Conservation (phyloP, 2,329 filamentous ascomycete species). For the Amphichorda felina region DNA sequence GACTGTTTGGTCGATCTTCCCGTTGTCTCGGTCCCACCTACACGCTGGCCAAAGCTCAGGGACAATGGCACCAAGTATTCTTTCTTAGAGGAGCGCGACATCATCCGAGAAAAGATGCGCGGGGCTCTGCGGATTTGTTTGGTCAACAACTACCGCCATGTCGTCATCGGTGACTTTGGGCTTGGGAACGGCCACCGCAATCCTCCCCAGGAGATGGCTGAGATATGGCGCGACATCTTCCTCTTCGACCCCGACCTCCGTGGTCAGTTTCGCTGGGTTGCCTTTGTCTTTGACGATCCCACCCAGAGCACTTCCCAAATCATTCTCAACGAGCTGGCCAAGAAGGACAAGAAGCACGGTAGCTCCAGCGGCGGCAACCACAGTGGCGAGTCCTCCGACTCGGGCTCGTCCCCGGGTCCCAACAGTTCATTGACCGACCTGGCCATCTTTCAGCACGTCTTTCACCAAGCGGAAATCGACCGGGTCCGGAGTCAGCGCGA, state of each 20-base stretch:
- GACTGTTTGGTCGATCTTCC: conserved; percentile 46
- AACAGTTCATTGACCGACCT: conserved; percentile 28
- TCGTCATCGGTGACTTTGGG: conserved; percentile 54
- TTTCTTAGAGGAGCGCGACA: conserved; percentile 57
- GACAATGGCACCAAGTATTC: conserved; percentile 57
- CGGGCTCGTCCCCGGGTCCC: conserved; percentile 14
- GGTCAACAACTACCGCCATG: conserved; percentile 40
- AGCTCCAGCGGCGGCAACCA: conserved; percentile 13
- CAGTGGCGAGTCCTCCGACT: conserved; percentile 13
- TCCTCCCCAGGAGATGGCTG: conserved; percentile 51
- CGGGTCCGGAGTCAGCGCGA: conserved; percentile 38
- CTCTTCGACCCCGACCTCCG: conserved; percentile 50
- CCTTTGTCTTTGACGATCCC: conserved; percentile 53
- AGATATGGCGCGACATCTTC: conserved; percentile 54
- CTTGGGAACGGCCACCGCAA: conserved; percentile 53
- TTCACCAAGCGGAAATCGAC: conserved; percentile 36
- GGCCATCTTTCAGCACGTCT: conserved; percentile 41
- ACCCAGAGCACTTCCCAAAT: conserved; percentile 38
- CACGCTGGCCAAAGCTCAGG: conserved; percentile 57
- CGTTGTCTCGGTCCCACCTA: conserved; percentile 63
- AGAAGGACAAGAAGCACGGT: conserved; percentile 27
- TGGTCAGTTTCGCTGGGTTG: conserved; percentile 48
- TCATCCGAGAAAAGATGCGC: conserved; percentile 63
- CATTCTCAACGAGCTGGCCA: conserved; percentile 42
- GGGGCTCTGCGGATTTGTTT: conserved; percentile 59